Percentiles rank a stretch among this genome's conserved stretches.
Evolutionary conservation across 1,139 yeast genomes (phyloP).

Genomic region (Yamadazyma triangularis): DNA sequence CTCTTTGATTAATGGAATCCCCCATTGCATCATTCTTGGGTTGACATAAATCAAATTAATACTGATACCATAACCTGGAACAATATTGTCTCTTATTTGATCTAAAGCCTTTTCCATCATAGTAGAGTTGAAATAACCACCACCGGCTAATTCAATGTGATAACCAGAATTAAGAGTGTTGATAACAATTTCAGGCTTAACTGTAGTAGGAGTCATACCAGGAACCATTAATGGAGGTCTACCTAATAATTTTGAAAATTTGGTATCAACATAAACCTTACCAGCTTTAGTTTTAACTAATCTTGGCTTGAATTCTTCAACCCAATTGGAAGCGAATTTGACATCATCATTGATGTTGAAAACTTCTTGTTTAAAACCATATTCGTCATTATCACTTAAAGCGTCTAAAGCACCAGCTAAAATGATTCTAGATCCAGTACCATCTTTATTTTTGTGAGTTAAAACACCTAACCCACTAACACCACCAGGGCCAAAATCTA

Average conservation of each 20-base stretch:
- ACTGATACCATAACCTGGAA: slow-evolving; percentile 88
- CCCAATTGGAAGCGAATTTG: slow-evolving; percentile 89
- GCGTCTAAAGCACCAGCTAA: slow-evolving; percentile 88
- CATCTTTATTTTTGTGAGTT: slow-evolving; percentile 96
- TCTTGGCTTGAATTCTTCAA: slow-evolving; percentile 80
- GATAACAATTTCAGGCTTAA: slow-evolving; percentile 87
- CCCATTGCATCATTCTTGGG: slow-evolving; percentile 98
- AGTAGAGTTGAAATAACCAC: slow-evolving; percentile 83
- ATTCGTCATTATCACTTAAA: slow-evolving; percentile 61
- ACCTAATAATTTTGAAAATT: slow-evolving; percentile 86
- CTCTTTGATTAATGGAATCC: slow-evolving; percentile 88
- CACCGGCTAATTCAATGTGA: slow-evolving; percentile 97
- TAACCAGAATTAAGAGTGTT: slow-evolving; percentile 95
- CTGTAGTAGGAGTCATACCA: slow-evolving; percentile 99
- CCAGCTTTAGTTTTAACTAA: slow-evolving; percentile 71
- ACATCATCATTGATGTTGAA: slow-evolving; percentile 67
- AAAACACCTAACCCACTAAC: slow-evolving; percentile 93
- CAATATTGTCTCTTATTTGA: slow-evolving; percentile 56
- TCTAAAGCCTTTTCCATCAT: slow-evolving; percentile 74
- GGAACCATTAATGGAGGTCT: slow-evolving; percentile 97
- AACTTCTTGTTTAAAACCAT: slow-evolving; percentile 93
- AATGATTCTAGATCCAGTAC: slow-evolving; percentile 93
- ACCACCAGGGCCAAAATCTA: slow-evolving; percentile 99
- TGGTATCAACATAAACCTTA: slow-evolving; percentile 82
- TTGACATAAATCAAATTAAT: slow-evolving; percentile 91